Percentiles rank a stretch among this genome's conserved stretches.
Evolutionary conservation across 305 asterid genomes (phyloP).

Genomic region (Rubia balearica): DNA sequence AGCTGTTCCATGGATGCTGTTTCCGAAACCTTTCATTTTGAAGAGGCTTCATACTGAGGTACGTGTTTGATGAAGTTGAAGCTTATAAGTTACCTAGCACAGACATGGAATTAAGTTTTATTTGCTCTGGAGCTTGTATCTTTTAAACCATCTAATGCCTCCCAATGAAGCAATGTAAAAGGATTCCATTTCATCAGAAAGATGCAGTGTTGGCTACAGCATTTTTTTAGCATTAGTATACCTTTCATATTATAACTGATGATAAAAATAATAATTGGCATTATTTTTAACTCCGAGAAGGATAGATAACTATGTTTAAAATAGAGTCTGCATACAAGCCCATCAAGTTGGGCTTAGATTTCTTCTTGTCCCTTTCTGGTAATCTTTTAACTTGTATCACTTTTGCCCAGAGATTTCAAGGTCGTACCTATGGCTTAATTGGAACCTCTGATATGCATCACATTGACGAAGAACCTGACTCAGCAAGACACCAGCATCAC

Average conservation of each 20-base stretch:
- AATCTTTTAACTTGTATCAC: background rate
- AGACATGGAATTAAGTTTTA: background rate
- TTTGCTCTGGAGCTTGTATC: background rate
- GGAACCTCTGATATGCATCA: constrained; percentile 58
- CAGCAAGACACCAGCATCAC: constrained; percentile 49
- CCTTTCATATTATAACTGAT: background rate
- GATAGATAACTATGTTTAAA: background rate
- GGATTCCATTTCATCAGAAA: background rate
- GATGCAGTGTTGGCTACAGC: background rate
- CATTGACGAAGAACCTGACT: constrained; percentile 61
- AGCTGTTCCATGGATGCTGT: constrained; percentile 99
- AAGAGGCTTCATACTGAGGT: constrained; percentile 83
- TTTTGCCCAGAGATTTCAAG: constrained; percentile 74
- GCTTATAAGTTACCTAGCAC: background rate
- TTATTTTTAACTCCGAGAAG: background rate
- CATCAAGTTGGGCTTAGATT: background rate
- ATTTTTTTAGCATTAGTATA: background rate
- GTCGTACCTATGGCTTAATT: constrained; percentile 72
- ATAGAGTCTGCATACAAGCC: background rate
- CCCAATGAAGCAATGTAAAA: background rate
- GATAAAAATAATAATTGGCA: background rate
- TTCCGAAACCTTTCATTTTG: constrained; percentile 92
- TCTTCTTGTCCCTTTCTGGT: background rate
- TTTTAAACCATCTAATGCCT: background rate
- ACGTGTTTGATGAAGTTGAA: constrained; percentile 14